phyloP scores from a whole-genome alignment of 495 filamentous ascomycete species.

The Penicillium pancosmium region DNA sequence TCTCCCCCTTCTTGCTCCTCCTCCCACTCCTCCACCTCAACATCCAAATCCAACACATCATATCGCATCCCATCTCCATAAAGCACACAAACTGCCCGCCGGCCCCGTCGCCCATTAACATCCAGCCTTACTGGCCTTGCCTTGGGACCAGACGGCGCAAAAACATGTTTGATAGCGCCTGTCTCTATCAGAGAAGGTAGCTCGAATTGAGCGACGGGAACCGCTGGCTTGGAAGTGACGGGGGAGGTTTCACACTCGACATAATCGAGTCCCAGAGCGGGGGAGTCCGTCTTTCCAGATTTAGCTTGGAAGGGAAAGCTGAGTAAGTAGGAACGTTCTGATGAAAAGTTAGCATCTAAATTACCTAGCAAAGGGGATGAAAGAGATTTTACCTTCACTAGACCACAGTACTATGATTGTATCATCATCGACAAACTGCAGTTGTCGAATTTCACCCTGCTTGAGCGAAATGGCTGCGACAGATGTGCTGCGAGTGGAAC shows the following conservation, averaged over 20 bases:
- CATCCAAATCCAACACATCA: constrained; percentile 60
- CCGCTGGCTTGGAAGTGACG: constrained; percentile 18
- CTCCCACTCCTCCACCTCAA: constrained; percentile 32
- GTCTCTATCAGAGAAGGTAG: constrained; percentile 18
- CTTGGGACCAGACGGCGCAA: constrained; percentile 38
- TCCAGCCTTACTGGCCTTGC: constrained; percentile 50
- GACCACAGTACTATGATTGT: constrained; percentile 54
- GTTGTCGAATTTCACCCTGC: constrained; percentile 49
- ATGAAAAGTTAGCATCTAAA: constrained; percentile 17
- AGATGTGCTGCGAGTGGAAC: constrained; percentile 48
- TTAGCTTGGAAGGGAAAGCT: constrained; percentile 40
- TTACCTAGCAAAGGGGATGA: not conserved
- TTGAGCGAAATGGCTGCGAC: constrained; percentile 45
- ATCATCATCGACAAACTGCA: constrained; percentile 59
- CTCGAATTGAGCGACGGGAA: constrained; percentile 26
- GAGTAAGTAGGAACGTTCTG: constrained; percentile 39
- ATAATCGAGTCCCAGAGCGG: constrained; percentile 22
- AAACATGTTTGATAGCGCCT: constrained; percentile 35
- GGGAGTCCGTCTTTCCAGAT: constrained; percentile 10
- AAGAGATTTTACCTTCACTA: constrained; percentile 41
- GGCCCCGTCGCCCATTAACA: constrained; percentile 56
- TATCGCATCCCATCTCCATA: constrained; percentile 59
- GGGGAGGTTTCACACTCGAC: constrained; percentile 15
- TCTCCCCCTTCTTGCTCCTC: constrained; percentile 21
- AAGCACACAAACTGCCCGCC: constrained; percentile 58